A percentile compares a stretch with the other conserved stretches of the same genome.
Evolutionary conservation across 306 rosid species (phyloP).

Genomic region (Urtica urens): DNA sequence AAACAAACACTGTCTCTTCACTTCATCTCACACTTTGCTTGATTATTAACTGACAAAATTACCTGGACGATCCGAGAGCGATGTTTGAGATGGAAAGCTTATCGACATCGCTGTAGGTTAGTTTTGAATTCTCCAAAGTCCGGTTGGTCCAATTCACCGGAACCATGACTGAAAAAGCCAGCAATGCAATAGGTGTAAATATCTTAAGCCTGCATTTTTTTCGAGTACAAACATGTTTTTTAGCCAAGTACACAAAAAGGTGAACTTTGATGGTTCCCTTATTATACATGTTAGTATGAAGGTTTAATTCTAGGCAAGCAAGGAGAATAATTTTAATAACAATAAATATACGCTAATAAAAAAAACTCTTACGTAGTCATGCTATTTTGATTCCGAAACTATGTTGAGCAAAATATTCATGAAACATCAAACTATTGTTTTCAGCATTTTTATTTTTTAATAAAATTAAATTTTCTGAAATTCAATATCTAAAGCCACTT

Average conservation of each 20-base stretch:
- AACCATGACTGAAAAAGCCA: constrained; percentile 71
- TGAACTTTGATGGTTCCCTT: neutral
- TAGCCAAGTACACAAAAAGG: constrained; percentile 11
- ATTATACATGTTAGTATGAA: neutral
- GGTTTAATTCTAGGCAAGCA: neutral
- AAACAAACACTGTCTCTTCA: no score
- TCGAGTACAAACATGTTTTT: constrained; percentile 9
- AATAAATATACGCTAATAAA: no score
- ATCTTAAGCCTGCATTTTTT: constrained; percentile 82
- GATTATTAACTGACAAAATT: constrained; percentile 3
- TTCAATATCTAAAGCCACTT: no score
- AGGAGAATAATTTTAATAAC: no score
- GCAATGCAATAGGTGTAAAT: constrained; percentile 67
- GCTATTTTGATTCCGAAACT: no score
- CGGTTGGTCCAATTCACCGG: constrained; percentile 94
- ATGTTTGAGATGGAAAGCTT: constrained; percentile 90
- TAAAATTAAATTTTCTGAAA: no score
- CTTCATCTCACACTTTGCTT: neutral
- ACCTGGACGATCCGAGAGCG: constrained; percentile 76
- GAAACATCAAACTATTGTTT: no score
- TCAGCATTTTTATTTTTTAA: no score
- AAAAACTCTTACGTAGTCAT: no score
- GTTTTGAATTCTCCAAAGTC: constrained; percentile 53
- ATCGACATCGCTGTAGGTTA: constrained; percentile 61
- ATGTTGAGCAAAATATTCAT: no score